Base-by-base conservation (phyloP, 495 filamentous ascomycete species). In the Mycothermus thermophilus region DNA sequence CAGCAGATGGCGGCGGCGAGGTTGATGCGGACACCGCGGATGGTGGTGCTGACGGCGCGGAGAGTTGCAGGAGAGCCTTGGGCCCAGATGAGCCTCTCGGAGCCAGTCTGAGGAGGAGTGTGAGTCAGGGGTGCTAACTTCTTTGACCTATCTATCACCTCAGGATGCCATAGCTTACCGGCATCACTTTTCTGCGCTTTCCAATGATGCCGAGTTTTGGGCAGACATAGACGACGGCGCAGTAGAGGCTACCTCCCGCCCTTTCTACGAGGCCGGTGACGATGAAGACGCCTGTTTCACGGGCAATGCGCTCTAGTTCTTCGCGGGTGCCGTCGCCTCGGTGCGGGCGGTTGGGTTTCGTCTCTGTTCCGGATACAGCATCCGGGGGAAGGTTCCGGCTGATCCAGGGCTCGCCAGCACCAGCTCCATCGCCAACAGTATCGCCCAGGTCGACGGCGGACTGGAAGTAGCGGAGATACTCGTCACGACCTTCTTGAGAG, bases 101-200 rank as follows among this genome's bases (percentile, higher is more conserved):
- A 67, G 6, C 72, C 86, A 11, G 87, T 94, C 76, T 76, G 35
- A 1, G 11, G n/a, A 5, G n/a, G n/a, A n/a, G n/a, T n/a, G n/a
- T n/a, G n/a, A n/a, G n/a, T n/a, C n/a, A n/a, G n/a, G n/a, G n/a
- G n/a, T n/a, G n/a, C n/a, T n/a, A n/a, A n/a, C n/a, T n/a, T n/a
- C n/a, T n/a, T n/a, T n/a, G n/a, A n/a, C n/a, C n/a, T n/a, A n/a
- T n/a, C n/a, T n/a, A n/a, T n/a, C n/a, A n/a, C n/a, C n/a, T n/a
- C n/a, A n/a, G n/a, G n/a, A n/a, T n/a, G n/a, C n/a, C n/a, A n/a
- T 6, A 18, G 33, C 63, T 46, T 44, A 66, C 63, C 9, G 88
- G 88, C 83, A 93, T 93, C 10, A 95, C 83, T 63, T 96, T 96
- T 41, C 88, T 64, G 42, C 88, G 72, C 65, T 96, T 96, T 21